Percentiles rank a stretch among this genome's conserved stretches.
Evolutionary conservation across 2,329 filamentous ascomycete genomes (phyloP).

Genomic region (Pyricularia pennisetigena): DNA sequence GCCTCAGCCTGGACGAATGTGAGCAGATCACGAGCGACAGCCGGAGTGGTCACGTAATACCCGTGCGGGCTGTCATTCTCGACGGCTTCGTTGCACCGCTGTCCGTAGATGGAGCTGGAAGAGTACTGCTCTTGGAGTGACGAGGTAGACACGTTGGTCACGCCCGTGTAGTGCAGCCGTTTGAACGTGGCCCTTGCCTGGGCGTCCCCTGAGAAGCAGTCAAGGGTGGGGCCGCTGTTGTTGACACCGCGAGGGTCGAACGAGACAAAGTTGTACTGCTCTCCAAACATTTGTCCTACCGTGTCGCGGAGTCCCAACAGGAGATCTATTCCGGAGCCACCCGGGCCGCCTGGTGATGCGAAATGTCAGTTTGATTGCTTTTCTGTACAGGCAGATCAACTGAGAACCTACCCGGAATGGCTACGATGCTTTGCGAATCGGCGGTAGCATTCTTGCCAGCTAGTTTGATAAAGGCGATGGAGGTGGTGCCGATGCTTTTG

Average conservation of each 20-base stretch:
- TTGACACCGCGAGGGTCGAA: conserved; percentile 37
- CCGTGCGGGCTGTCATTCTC: neutral
- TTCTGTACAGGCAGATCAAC: neutral
- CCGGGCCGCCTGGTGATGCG: conserved; percentile 28
- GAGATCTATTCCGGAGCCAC: conserved; percentile 27
- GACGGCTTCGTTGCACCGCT: neutral
- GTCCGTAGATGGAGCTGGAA: neutral
- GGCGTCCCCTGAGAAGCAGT: conserved; percentile 22
- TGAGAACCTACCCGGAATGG: neutral
- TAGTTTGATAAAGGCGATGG: neutral
- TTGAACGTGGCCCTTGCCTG: conserved; percentile 8
- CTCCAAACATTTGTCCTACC: conserved; percentile 20
- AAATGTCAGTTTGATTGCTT: neutral
- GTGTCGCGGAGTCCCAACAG: conserved; percentile 17
- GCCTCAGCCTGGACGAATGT: conserved; percentile 21
- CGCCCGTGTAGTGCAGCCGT: conserved; percentile 18
- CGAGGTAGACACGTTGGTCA: conserved; percentile 11
- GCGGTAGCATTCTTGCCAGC: neutral
- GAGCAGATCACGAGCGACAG: conserved; percentile 29
- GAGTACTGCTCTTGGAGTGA: neutral
- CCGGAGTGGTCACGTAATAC: conserved; percentile 19
- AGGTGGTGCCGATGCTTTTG: neutral
- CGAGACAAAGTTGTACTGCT: conserved; percentile 31
- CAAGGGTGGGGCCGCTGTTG: conserved; percentile 25
- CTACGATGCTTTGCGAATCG: neutral